Conservation (phyloP, 805 yeast genomes). For the Saccharomycopsis oosterbeekiorum region DNA sequence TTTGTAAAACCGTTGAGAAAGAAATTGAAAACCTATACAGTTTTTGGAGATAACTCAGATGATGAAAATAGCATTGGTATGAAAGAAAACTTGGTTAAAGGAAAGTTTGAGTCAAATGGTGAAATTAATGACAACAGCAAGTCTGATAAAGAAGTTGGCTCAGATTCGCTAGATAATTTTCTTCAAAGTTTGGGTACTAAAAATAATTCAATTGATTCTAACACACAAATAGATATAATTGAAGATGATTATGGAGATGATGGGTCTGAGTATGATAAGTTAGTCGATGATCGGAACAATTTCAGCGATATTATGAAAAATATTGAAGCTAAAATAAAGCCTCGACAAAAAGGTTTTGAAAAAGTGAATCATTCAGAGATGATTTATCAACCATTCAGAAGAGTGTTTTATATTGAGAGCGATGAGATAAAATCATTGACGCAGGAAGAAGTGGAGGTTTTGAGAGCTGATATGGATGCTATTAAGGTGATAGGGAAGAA, state of each 20-base stretch:
- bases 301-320: conserved; percentile 9
- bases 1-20: background rate
- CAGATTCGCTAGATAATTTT: conserved; percentile 7
- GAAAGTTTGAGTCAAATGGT: background rate
- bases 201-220: background rate
- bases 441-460: conserved; percentile 43
- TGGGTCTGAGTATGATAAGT: conserved; percentile 1
- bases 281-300: background rate
- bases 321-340: conserved; percentile 5
- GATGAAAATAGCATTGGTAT: background rate
- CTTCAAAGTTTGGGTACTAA: background rate
- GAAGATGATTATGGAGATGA: conserved; percentile 7
- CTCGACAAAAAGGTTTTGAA: conserved; percentile 6
- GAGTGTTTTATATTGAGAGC: conserved; percentile 54
- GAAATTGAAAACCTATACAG: background rate
- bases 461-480: conserved; percentile 50
- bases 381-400: conserved; percentile 45
- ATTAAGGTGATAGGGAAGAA: conserved; percentile 52
- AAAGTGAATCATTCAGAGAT: conserved; percentile 20
- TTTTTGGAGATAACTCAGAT: background rate
- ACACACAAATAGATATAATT: conserved; percentile 10
- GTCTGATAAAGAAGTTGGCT: background rate
- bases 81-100: background rate
- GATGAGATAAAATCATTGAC: conserved; percentile 39
- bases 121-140: background rate